These are phyloP conservation scores for Melampsora medusae DNA, from an alignment of 1,284 basidiomycete species.

Conservation along the genomic window DNA sequence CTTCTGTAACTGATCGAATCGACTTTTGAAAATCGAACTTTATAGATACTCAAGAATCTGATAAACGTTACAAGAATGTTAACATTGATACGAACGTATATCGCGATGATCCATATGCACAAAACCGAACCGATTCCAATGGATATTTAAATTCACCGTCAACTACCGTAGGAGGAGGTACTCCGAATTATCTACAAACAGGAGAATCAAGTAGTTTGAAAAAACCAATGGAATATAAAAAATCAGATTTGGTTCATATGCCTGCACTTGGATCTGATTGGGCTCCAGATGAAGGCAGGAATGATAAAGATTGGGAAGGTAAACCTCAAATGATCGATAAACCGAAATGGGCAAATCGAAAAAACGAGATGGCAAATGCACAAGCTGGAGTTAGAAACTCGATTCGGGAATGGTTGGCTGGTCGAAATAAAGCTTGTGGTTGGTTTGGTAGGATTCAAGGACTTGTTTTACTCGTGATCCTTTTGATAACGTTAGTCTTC, in stretches of 20 bases:
- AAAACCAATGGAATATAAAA: background rate
- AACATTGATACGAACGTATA: background rate
- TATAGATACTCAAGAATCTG: background rate
- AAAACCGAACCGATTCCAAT: background rate
- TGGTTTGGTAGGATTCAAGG: constrained; percentile 19
- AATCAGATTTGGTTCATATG: constrained; percentile 25
- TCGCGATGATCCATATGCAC: background rate
- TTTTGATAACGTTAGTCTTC: constrained; percentile 9
- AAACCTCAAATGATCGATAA: constrained; percentile 20
- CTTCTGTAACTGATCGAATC: background rate
- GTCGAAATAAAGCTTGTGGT: background rate
- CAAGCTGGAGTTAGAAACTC: background rate
- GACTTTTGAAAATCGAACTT: background rate
- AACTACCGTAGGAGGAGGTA: background rate
- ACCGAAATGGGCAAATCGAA: constrained; percentile 16
- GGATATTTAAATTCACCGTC: background rate
- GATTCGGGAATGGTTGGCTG: constrained; percentile 4
- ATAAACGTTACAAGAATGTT: background rate
- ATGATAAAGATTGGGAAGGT: constrained; percentile 36
- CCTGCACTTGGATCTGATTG: constrained; percentile 34
- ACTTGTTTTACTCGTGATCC: constrained; percentile 5
- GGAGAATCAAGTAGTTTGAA: background rate
- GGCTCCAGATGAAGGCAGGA: constrained; percentile 3
- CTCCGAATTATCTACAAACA: background rate
- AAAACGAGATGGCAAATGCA: background rate